A percentile compares a stretch with the other conserved stretches of the same genome.
phyloP scores from a whole-genome alignment of 2,329 filamentous ascomycete species.

The Blastomyces percursus region DNA sequence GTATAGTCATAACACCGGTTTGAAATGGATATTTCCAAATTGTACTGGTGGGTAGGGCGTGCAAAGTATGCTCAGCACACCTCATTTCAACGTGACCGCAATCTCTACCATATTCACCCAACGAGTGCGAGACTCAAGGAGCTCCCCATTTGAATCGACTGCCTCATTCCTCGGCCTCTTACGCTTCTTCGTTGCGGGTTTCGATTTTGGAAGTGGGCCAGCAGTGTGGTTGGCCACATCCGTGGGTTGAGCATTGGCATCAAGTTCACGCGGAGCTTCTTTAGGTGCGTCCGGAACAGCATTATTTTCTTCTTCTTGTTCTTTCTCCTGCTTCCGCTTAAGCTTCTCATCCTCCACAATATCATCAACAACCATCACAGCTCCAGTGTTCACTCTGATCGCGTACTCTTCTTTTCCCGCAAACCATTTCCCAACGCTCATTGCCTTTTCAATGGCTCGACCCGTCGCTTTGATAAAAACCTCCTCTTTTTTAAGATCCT shows the following conservation, averaged over 20 bases:
- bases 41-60: neutral
- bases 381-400: conserved; percentile 46
- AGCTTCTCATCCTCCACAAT: conserved; percentile 36
- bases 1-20: neutral
- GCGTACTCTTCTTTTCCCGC: conserved; percentile 41
- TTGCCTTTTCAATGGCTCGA: conserved; percentile 46
- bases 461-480: conserved; percentile 51
- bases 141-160: conserved; percentile 23
- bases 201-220: neutral
- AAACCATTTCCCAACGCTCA: conserved; percentile 48
- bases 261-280: conserved; percentile 14
- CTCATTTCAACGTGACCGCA: conserved; percentile 33
- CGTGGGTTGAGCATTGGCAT: neutral
- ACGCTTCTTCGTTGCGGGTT: conserved; percentile 20
- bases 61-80: neutral
- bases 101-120: conserved; percentile 40
- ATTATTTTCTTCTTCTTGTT: conserved; percentile 17
- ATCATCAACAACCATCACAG: conserved; percentile 50
- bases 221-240: conserved; percentile 4
- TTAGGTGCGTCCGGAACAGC: conserved; percentile 13
- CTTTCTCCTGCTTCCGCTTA: conserved; percentile 19
- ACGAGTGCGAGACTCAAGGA: conserved; percentile 35
- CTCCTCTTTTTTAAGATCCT: conserved; percentile 34
- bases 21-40: too few species aligned
- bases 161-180: conserved; percentile 19